Percentiles rank a stretch among this genome's conserved stretches.
phyloP scores from a whole-genome alignment of 345 rosid genomes.

The Conringia planisiliqua region DNA sequence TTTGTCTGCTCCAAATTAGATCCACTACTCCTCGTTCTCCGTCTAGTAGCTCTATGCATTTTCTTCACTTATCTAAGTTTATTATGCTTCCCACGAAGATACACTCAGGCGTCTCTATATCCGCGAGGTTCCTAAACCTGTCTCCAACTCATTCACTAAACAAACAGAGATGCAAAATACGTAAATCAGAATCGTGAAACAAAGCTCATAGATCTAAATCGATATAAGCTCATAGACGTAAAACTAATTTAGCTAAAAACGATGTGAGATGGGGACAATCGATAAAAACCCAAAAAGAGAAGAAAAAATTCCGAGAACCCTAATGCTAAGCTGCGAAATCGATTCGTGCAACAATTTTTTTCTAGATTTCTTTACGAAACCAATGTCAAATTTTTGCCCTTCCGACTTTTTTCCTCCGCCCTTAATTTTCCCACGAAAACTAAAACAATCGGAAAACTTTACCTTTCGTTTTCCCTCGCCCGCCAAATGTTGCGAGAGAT shows the following conservation, averaged over 20 bases:
- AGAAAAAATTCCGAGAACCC: background rate
- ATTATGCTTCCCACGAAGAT: background rate
- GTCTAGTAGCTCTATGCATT: slow-evolving; percentile 4
- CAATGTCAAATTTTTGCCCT: background rate
- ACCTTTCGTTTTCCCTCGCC: slow-evolving; percentile 13
- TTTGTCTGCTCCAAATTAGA: slow-evolving; percentile 4
- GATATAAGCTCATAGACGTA: no score
- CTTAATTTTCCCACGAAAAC: background rate
- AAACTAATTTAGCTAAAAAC: slow-evolving; percentile 7
- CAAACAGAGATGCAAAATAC: background rate
- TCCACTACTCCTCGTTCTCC: slow-evolving; percentile 23
- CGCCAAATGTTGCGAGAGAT: slow-evolving; percentile 19
- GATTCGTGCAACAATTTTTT: background rate
- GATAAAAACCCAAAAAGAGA: background rate
- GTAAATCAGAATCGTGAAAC: background rate
- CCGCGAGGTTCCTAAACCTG: background rate
- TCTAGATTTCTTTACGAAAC: background rate
- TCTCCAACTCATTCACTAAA: background rate
- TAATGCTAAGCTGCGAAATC: background rate
- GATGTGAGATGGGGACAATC: background rate
- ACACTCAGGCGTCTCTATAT: background rate
- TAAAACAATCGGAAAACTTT: background rate
- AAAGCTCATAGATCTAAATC: slow-evolving; percentile 11
- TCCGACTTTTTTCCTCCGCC: background rate
- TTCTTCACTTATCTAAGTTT: background rate